phyloP scores from a whole-genome alignment of 495 filamentous ascomycete genomes.

The Penicillium subrubescens region DNA sequence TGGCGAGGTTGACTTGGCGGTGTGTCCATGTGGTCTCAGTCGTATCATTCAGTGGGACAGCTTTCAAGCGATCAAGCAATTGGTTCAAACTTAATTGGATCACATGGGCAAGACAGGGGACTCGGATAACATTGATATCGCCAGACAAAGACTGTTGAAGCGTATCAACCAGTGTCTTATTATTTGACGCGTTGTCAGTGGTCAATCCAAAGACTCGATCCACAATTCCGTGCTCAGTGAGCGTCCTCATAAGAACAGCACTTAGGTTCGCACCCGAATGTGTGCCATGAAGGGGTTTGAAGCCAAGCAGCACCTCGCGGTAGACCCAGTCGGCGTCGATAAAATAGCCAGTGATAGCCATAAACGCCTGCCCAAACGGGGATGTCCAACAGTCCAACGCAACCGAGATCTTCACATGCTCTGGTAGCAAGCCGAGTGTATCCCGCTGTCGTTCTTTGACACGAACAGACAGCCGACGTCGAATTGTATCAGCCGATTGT shows the following conservation, averaged over 20 bases:
- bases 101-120: constrained; percentile 15
- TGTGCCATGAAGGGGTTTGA: constrained; percentile 11
- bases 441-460: neutral
- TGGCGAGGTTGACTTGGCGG: neutral
- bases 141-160: too few relatives aligned
- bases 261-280: constrained; percentile 9
- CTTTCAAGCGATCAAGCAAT: constrained; percentile 17
- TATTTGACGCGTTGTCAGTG: constrained; percentile 15
- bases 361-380: too few relatives aligned
- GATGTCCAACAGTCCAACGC: too few relatives aligned
- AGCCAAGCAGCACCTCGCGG: too few relatives aligned
- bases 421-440: neutral
- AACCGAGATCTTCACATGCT: neutral
- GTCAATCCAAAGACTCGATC: constrained; percentile 10
- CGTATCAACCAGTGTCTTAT: too few relatives aligned
- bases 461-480: neutral
- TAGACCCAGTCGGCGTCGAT: too few relatives aligned
- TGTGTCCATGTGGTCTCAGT: constrained; percentile 15
- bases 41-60: constrained; percentile 10
- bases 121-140: constrained; percentile 10
- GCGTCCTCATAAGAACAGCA: neutral
- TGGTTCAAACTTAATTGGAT: constrained; percentile 19
- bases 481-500: neutral
- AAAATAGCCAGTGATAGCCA: too few relatives aligned
- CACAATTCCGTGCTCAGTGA: constrained; percentile 9